These are phyloP conservation scores for Aspergillus hiratsukae DNA, from an alignment of 2,329 filamentous ascomycete species.

Conservation along the genomic window DNA sequence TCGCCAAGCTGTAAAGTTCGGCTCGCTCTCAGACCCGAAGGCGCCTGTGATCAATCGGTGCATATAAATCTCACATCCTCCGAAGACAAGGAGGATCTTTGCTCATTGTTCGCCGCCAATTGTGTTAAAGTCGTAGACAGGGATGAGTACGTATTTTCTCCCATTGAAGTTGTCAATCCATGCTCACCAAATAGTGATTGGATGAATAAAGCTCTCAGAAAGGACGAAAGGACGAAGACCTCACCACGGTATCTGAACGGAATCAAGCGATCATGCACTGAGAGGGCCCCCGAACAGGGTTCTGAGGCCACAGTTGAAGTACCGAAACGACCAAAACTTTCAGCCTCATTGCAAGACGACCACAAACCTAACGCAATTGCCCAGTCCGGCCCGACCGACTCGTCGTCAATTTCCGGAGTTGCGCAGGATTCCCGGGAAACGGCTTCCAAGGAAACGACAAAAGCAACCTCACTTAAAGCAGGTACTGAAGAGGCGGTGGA, in stretches of 20 bases:
- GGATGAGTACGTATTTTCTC: slow-evolving; percentile 19
- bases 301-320: slow-evolving; percentile 6
- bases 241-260: slow-evolving; percentile 1
- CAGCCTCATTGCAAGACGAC: slow-evolving; percentile 24
- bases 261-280: slow-evolving; percentile 14
- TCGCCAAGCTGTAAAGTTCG: slow-evolving; percentile 25
- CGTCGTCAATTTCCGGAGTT: slow-evolving; percentile 1
- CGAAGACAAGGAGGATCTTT: slow-evolving; percentile 20
- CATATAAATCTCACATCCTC: slow-evolving; percentile 27
- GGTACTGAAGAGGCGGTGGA: slow-evolving; percentile 11
- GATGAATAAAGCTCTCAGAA: slow-evolving; percentile 31
- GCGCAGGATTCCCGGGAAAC: background rate
- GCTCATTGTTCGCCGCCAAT: slow-evolving; percentile 9
- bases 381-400: background rate
- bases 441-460: slow-evolving; percentile 4
- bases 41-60: slow-evolving; percentile 10
- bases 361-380: slow-evolving; percentile 5
- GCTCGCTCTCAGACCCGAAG: slow-evolving; percentile 21
- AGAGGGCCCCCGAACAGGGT: slow-evolving; percentile 4
- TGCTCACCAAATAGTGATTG: slow-evolving; percentile 20
- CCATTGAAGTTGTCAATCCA: slow-evolving; percentile 2
- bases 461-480: slow-evolving; percentile 7
- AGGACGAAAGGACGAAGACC: background rate
- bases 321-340: slow-evolving; percentile 27
- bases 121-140: slow-evolving; percentile 16